Conservation (phyloP, 2,329 filamentous ascomycete genomes). For the Hypomyces rosellus region DNA sequence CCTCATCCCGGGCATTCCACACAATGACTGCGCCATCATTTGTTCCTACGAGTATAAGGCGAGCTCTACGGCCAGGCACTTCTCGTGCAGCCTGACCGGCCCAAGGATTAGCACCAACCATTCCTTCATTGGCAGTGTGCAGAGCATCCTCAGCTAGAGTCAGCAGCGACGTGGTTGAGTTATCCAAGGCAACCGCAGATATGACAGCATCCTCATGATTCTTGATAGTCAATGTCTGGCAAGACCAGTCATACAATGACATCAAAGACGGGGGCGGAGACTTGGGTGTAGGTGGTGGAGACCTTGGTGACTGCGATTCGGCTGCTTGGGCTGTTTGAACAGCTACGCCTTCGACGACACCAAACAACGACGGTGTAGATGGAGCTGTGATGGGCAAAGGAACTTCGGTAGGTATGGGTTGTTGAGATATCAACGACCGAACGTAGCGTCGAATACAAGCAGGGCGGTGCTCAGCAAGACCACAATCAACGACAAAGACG, state of each 20-base stretch:
- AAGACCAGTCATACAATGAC: slow-evolving; percentile 26
- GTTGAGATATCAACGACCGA: slow-evolving; percentile 24
- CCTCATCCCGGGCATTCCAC: slow-evolving; percentile 73
- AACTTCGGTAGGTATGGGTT: slow-evolving; percentile 7
- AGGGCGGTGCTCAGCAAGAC: slow-evolving; percentile 52
- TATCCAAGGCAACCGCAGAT: slow-evolving; percentile 65
- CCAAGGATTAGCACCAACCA: slow-evolving; percentile 43
- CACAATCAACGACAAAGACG: slow-evolving; percentile 68
- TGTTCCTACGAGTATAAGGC: slow-evolving; percentile 77
- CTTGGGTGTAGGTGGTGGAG: slow-evolving; percentile 19
- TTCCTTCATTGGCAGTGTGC: slow-evolving; percentile 29
- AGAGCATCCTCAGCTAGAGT: slow-evolving; percentile 75
- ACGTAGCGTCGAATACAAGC: slow-evolving; percentile 39
- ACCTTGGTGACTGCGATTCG: slow-evolving; percentile 17
- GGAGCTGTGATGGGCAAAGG: slow-evolving; percentile 6
- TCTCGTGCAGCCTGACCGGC: slow-evolving; percentile 41
- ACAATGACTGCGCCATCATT: slow-evolving; percentile 68
- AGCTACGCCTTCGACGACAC: slow-evolving; percentile 7
- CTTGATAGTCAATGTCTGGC: slow-evolving; percentile 40
- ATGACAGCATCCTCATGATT: slow-evolving; percentile 55
- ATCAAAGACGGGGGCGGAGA: slow-evolving; percentile 14
- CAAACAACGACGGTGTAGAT: slow-evolving; percentile 26
- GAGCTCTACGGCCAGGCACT: slow-evolving; percentile 77
- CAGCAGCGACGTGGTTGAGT: slow-evolving; percentile 64
- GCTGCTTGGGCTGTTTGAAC: slow-evolving; percentile 7